A percentile compares a stretch with the other conserved stretches of the same genome.
These are phyloP conservation scores for Cyberlindnera samutprakarnensis DNA, from an alignment of 805 yeast genomes.

Conservation along the genomic window DNA sequence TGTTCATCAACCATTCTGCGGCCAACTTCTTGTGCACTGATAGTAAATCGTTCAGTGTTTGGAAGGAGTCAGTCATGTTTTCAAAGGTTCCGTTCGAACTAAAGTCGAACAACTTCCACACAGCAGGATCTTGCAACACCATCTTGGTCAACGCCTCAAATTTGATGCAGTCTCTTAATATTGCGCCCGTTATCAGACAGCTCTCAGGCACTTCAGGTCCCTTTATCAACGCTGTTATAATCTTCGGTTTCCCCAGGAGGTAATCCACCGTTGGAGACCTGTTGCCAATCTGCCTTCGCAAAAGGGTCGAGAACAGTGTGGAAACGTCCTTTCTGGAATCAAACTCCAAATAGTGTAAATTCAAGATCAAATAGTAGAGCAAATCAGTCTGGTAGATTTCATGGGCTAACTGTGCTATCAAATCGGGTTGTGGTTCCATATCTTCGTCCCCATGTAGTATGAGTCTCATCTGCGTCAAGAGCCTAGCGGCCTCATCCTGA, in stretches of 20 bases:
- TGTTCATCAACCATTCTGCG: slow-evolving; percentile 54
- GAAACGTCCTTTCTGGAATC: slow-evolving; percentile 85
- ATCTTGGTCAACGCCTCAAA: slow-evolving; percentile 61
- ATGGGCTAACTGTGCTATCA: slow-evolving; percentile 62
- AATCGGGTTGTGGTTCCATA: slow-evolving; percentile 42
- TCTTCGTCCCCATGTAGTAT: slow-evolving; percentile 66
- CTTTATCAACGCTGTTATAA: slow-evolving; percentile 51
- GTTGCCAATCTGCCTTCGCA: slow-evolving; percentile 70
- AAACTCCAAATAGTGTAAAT: slow-evolving; percentile 68
- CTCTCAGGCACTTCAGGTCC: slow-evolving; percentile 72
- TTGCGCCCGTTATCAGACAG: slow-evolving; percentile 67
- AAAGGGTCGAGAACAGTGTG: slow-evolving; percentile 61
- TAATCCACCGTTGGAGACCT: slow-evolving; percentile 87
- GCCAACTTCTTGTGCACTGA: slow-evolving; percentile 64
- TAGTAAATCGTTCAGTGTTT: slow-evolving; percentile 63
- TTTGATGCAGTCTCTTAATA: slow-evolving; percentile 79
- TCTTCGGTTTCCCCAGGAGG: slow-evolving; percentile 56
- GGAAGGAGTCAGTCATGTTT: slow-evolving; percentile 83
- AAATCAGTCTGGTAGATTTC: slow-evolving; percentile 72
- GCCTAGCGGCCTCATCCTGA: slow-evolving; percentile 69
- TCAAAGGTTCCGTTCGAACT: slow-evolving; percentile 77
- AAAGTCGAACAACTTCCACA: slow-evolving; percentile 82
- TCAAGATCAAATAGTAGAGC: slow-evolving; percentile 50
- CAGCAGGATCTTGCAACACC: slow-evolving; percentile 47
- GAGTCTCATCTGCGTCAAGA: slow-evolving; percentile 54